Evolutionary conservation across 306 rosid genomes (phyloP).

Genomic region (Prosopis cineraria): DNA sequence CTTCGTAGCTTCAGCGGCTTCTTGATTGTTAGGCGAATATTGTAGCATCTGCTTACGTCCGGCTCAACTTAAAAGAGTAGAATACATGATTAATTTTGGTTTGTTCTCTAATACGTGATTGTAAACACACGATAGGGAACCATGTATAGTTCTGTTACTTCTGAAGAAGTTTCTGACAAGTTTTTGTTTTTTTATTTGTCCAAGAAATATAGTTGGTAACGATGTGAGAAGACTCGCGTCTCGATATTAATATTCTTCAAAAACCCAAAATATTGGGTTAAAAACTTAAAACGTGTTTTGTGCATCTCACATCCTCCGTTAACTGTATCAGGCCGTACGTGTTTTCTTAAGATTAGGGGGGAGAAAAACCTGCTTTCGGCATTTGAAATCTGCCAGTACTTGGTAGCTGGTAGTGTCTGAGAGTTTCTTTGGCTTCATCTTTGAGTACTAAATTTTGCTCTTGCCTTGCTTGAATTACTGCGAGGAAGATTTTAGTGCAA

Average conservation of each 20-base stretch:
- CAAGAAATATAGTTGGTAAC: too few relatives aligned
- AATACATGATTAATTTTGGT: conserved; percentile 31
- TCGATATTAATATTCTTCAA: background rate
- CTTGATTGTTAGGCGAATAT: conserved; percentile 33
- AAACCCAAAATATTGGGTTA: background rate
- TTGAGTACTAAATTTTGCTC: background rate
- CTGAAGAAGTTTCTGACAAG: conserved; percentile 17
- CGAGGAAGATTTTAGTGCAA: background rate
- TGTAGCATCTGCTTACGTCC: conserved; percentile 31
- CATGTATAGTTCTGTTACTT: conserved; percentile 44
- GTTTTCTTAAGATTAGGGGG: background rate
- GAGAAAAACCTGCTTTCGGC: background rate
- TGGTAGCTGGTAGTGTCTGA: background rate
- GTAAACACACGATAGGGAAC: conserved; percentile 39
- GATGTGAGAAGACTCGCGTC: background rate
- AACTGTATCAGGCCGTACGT: too few relatives aligned
- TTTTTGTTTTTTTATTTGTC: background rate
- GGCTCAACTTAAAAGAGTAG: background rate
- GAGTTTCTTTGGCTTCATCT: background rate
- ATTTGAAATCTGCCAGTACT: background rate
- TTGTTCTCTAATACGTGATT: conserved; percentile 18
- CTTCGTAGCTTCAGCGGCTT: conserved; percentile 30
- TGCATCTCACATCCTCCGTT: background rate
- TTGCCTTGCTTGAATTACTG: background rate
- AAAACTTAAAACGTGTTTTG: background rate